Percentiles rank a stretch among this genome's conserved stretches.
Evolutionary conservation across 371 early-diverging fungal genomes (phyloP).

Genomic region (Lichtheimia corymbifera): DNA sequence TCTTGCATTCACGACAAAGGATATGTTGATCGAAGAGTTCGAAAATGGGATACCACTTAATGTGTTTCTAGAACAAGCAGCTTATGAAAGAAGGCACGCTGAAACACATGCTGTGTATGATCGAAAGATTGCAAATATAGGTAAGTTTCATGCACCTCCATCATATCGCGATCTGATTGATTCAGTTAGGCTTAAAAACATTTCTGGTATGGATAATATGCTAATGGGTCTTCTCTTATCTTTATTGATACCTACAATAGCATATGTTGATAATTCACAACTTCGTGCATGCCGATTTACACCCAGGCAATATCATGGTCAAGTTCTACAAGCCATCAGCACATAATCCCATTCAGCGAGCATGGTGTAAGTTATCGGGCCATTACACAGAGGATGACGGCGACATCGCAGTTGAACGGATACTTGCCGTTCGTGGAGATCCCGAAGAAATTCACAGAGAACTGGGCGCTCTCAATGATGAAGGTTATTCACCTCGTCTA

Average conservation of each 20-base stretch:
- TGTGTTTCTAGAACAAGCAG: constrained; percentile 63
- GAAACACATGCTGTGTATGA: constrained; percentile 61
- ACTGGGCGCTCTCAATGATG: constrained; percentile 50
- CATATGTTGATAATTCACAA: constrained; percentile 91
- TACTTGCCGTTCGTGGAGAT: constrained; percentile 32
- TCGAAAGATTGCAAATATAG: constrained; percentile 73
- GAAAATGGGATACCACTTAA: constrained; percentile 77
- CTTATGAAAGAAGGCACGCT: constrained; percentile 21
- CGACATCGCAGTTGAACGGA: constrained; percentile 34
- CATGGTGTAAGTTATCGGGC: constrained; percentile 43
- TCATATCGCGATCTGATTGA: background rate
- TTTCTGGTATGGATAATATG: constrained; percentile 40
- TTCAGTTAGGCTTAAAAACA: constrained; percentile 41
- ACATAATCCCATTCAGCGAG: constrained; percentile 54
- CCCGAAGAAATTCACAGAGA: constrained; percentile 53
- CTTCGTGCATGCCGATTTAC: constrained; percentile 93
- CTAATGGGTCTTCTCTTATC: background rate
- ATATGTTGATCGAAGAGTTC: constrained; percentile 85
- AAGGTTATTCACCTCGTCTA: constrained; percentile 77
- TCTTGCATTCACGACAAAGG: constrained; percentile 57
- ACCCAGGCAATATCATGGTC: constrained; percentile 94
- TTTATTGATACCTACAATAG: constrained; percentile 27
- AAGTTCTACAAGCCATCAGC: constrained; percentile 75
- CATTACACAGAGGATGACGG: constrained; percentile 44
- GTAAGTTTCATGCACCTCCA: constrained; percentile 26